Percentiles rank a stretch among this genome's conserved stretches.
phyloP scores from a whole-genome alignment of 345 rosid genomes.

The Excoecaria agallocha region DNA sequence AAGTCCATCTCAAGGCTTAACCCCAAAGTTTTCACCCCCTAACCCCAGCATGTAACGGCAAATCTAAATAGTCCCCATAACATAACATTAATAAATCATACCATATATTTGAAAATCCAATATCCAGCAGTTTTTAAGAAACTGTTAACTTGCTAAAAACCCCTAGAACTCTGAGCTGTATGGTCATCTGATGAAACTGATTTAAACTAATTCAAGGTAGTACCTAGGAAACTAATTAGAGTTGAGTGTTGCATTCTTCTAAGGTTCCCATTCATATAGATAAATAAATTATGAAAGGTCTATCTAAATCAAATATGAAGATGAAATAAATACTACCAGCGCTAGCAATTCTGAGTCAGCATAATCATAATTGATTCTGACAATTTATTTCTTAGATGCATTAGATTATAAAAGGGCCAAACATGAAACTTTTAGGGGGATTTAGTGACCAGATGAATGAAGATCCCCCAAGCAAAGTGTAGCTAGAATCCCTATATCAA shows the following conservation, averaged over 20 bases:
- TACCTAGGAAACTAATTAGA: not conserved
- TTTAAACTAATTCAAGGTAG: not conserved
- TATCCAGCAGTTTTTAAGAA: not conserved
- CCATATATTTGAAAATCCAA: not conserved
- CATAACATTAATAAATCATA: not conserved
- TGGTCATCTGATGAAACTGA: not conserved
- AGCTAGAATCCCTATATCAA: not conserved
- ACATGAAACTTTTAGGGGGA: not conserved
- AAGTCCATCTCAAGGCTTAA: not conserved
- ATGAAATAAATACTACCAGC: not conserved
- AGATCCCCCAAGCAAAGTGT: not conserved
- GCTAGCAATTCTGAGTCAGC: not conserved
- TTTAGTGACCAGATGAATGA: not conserved
- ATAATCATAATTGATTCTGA: not conserved
- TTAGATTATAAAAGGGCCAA: not conserved
- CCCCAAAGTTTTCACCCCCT: too few species aligned
- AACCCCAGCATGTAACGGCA: not conserved
- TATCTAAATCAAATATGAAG: not conserved
- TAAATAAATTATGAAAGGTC: not conserved
- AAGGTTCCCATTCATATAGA: not conserved
- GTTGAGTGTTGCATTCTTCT: not conserved
- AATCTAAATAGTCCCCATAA: not conserved
- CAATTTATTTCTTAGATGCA: not conserved
- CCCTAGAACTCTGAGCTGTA: not conserved
- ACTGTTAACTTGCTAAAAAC: not conserved